Evolutionary conservation across 805 yeast genomes (phyloP).

Genomic region (Candida nitratophila): DNA sequence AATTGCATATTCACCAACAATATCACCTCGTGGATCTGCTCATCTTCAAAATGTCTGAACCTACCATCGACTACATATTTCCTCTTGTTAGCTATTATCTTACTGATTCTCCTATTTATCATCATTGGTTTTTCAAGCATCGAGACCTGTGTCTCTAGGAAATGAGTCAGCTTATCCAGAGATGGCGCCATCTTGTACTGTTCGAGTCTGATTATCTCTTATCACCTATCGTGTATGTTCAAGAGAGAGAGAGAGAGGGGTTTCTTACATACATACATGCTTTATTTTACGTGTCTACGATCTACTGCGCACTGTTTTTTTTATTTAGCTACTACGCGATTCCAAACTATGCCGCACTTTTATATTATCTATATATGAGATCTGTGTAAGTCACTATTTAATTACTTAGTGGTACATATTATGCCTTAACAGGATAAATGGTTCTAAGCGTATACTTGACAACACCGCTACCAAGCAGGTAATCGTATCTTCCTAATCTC

Average conservation of each 20-base stretch:
- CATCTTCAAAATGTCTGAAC: background rate
- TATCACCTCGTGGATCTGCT: constrained; percentile 1
- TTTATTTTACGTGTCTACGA: background rate
- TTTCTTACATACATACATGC: too few relatives aligned
- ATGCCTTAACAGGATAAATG: constrained; percentile 24
- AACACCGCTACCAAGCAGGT: constrained; percentile 1
- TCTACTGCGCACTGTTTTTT: background rate
- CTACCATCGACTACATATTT: background rate
- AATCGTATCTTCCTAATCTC: constrained; percentile 9
- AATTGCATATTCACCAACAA: background rate
- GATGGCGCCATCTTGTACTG: constrained; percentile 1
- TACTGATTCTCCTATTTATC: constrained; percentile 6
- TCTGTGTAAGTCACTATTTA: too few relatives aligned
- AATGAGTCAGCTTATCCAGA: constrained; percentile 18
- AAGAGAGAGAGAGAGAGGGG: too few relatives aligned
- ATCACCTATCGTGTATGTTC: too few relatives aligned
- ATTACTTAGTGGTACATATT: background rate
- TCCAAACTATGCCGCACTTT: background rate
- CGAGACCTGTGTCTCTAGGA: constrained; percentile 18
- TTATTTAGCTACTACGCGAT: background rate
- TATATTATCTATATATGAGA: too few relatives aligned
- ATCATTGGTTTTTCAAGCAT: constrained; percentile 11
- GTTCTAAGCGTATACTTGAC: constrained; percentile 7
- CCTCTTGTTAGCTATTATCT: background rate
- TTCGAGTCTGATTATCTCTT: too few relatives aligned